phyloP scores from a whole-genome alignment of 1,139 yeast species.

The Suzukiozyma palmioleophila region DNA sequence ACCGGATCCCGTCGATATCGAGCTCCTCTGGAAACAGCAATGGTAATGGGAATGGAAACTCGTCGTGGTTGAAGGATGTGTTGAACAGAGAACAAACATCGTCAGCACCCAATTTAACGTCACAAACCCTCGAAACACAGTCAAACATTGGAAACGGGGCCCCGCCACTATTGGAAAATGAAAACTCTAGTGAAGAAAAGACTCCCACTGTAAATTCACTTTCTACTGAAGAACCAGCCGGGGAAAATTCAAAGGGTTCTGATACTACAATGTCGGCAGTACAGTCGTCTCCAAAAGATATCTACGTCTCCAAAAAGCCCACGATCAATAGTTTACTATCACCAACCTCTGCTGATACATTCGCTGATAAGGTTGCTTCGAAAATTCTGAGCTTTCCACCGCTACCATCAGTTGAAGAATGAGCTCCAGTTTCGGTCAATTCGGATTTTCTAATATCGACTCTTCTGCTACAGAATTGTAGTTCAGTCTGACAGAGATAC shows the following conservation, averaged over 20 bases:
- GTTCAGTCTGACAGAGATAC: too few relatives aligned
- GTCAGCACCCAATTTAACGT: too few relatives aligned
- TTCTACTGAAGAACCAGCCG: too few relatives aligned
- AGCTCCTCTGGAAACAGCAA: not conserved
- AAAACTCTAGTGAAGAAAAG: too few relatives aligned
- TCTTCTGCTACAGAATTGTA: too few relatives aligned
- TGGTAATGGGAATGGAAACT: not conserved
- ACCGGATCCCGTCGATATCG: not conserved
- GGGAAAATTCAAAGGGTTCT: too few relatives aligned
- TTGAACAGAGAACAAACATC: conserved; percentile 10
- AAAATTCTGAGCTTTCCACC: not conserved
- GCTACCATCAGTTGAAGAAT: conserved; percentile 2
- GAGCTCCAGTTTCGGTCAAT: not conserved
- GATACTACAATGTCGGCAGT: too few relatives aligned
- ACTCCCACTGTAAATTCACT: too few relatives aligned
- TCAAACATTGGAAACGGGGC: too few relatives aligned
- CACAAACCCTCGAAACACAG: too few relatives aligned
- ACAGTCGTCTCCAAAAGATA: not conserved
- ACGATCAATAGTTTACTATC: conserved; percentile 34
- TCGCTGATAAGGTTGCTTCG: conserved; percentile 9
- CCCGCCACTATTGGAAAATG: too few relatives aligned
- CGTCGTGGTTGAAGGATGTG: conserved; percentile 14
- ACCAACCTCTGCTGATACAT: conserved; percentile 21
- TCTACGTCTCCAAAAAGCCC: conserved; percentile 23
- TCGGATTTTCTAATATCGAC: too few relatives aligned